Conservation (phyloP, 768 basidiomycete species). For the Coprinopsis strossmayeri region DNA sequence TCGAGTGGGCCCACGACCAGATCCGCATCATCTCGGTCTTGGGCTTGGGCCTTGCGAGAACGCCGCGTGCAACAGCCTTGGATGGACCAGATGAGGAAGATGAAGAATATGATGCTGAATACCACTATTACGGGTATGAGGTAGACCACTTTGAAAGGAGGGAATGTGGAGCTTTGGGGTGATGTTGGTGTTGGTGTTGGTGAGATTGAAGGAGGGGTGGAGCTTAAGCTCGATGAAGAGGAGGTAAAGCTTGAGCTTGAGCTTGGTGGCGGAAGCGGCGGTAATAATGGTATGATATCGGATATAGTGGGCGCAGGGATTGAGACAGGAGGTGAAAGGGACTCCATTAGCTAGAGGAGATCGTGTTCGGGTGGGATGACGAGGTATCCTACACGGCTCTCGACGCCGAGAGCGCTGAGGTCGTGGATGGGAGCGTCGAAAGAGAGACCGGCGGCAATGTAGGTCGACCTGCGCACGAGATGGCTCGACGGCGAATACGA, state of each 20-base stretch:
- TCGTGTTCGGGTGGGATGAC: constrained; percentile 37
- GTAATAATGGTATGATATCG: neutral
- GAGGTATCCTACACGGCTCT: constrained; percentile 45
- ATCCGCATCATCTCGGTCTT: neutral
- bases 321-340: neutral
- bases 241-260: neutral
- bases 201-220: neutral
- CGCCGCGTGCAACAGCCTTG: constrained; percentile 11
- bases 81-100: constrained; percentile 2
- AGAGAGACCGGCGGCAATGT: constrained; percentile 68
- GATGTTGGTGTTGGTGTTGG: neutral
- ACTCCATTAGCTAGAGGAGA: constrained; percentile 18
- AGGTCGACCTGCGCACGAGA: constrained; percentile 71
- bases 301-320: constrained; percentile 4
- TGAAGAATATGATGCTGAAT: constrained; percentile 1
- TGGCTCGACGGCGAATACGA: constrained; percentile 70
- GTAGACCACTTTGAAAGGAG: constrained; percentile 8
- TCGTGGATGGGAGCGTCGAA: constrained; percentile 59
- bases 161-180: neutral
- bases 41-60: neutral
- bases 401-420: constrained; percentile 56
- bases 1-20: neutral
- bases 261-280: neutral
- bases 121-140: constrained; percentile 8
- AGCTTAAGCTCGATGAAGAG: constrained; percentile 2